Conservation (phyloP, 805 yeast species). For the Yarrowia alimentaria region DNA sequence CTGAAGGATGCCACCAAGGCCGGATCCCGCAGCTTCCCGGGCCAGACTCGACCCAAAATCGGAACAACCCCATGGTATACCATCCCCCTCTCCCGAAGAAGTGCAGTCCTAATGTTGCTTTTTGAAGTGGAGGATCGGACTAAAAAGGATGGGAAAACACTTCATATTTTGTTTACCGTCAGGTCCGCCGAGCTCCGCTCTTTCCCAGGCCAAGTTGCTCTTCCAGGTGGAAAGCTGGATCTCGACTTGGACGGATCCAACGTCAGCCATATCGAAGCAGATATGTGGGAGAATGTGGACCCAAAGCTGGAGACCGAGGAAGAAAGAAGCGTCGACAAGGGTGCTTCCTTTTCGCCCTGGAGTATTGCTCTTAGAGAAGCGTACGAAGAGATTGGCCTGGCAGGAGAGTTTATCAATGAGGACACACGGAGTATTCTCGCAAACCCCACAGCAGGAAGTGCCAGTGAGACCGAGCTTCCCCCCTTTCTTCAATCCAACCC, state of each 20-base stretch:
- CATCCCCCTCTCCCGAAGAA: conserved; percentile 7
- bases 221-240: conserved; percentile 86
- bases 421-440: conserved; percentile 63
- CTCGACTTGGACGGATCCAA: conserved; percentile 29
- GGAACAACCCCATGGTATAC: conserved; percentile 9
- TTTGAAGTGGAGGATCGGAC: conserved; percentile 4
- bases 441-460: conserved; percentile 64
- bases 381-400: conserved; percentile 75
- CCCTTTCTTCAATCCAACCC: conserved; percentile 29
- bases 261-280: conserved; percentile 16
- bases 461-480: conserved; percentile 43
- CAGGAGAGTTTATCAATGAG: conserved; percentile 45
- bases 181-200: conserved; percentile 62
- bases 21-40: conserved; percentile 4
- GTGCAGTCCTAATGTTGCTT: conserved; percentile 13
- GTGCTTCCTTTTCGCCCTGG: conserved; percentile 66
- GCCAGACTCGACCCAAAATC: conserved; percentile 17
- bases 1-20: background rate
- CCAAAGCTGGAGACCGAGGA: conserved; percentile 56
- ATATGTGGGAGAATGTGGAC: conserved; percentile 38
- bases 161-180: conserved; percentile 72
- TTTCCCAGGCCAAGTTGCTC: conserved; percentile 78
- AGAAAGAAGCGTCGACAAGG: conserved; percentile 64
- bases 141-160: conserved; percentile 42
- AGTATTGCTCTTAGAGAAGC: conserved; percentile 72